Conservation (phyloP, 768 basidiomycete species). For the Pisolithus orientalis region DNA sequence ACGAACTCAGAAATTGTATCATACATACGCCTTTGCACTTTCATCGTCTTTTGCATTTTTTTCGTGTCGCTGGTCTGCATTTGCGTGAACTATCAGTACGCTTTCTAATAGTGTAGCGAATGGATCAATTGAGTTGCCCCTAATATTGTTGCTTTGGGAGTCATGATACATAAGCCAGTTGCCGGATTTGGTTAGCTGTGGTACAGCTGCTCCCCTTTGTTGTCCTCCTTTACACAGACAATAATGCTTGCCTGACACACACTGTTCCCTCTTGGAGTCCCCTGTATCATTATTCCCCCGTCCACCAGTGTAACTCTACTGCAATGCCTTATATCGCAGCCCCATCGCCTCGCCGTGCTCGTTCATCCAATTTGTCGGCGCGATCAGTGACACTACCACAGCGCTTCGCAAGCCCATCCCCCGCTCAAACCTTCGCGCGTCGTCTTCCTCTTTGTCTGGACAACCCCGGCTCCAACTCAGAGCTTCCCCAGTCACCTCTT, state of each 20-base stretch:
- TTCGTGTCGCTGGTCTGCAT: slow-evolving; percentile 8
- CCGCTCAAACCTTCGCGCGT: slow-evolving; percentile 2
- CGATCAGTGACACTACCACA: neutral
- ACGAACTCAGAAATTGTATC: slow-evolving; percentile 23
- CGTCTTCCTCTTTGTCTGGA: neutral
- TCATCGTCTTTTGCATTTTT: slow-evolving; percentile 16
- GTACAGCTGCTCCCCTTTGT: slow-evolving; percentile 16
- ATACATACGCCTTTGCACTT: slow-evolving; percentile 15
- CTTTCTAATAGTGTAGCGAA: slow-evolving; percentile 2
- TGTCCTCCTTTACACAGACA: slow-evolving; percentile 9
- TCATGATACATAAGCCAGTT: slow-evolving; percentile 5
- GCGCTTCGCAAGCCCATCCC: neutral
- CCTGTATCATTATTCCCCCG: slow-evolving; percentile 28
- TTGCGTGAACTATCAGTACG: neutral
- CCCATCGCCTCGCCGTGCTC: slow-evolving; percentile 31
- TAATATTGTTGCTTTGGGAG: neutral
- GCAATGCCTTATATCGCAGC: slow-evolving; percentile 40
- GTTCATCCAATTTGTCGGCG: slow-evolving; percentile 9
- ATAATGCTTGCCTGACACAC: slow-evolving; percentile 19
- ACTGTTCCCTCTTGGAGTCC: slow-evolving; percentile 15
- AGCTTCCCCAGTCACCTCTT: slow-evolving; percentile 14
- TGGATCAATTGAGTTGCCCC: slow-evolving; percentile 6
- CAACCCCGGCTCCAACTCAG: slow-evolving; percentile 2
- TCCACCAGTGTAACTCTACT: neutral
- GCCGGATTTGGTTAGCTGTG: slow-evolving; percentile 16